phyloP scores from a whole-genome alignment of 2,329 filamentous ascomycete genomes.

The Pseudopithomyces chartarum region DNA sequence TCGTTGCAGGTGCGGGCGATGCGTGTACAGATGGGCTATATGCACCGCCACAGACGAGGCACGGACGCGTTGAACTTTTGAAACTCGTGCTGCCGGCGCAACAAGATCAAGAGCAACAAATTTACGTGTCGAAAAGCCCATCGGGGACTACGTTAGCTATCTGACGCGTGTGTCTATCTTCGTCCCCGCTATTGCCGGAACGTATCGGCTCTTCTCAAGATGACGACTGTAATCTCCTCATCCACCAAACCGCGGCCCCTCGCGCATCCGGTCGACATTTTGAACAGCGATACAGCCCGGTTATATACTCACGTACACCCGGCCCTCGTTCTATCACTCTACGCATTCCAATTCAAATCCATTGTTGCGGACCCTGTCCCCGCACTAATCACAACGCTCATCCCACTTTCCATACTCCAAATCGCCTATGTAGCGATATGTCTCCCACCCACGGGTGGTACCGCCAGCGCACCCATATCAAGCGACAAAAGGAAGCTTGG shows the following conservation, averaged over 20 bases:
- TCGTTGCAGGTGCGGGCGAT: neutral
- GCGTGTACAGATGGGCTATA: neutral
- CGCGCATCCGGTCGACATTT: slow-evolving; percentile 51
- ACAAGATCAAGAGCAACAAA: neutral
- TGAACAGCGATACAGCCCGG: slow-evolving; percentile 54
- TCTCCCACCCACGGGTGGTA: slow-evolving; percentile 58
- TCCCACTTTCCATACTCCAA: slow-evolving; percentile 69
- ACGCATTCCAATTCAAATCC: slow-evolving; percentile 65
- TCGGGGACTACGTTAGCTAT: no score
- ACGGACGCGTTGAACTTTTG: slow-evolving; percentile 12
- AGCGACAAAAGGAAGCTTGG: slow-evolving; percentile 56
- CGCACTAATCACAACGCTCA: slow-evolving; percentile 65
- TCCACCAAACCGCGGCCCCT: slow-evolving; percentile 27
- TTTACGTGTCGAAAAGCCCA: no score
- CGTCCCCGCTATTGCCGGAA: neutral
- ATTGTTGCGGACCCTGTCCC: slow-evolving; percentile 73
- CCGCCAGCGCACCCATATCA: slow-evolving; percentile 19
- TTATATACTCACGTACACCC: slow-evolving; percentile 71
- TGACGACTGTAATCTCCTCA: slow-evolving; percentile 33
- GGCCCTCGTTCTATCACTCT: slow-evolving; percentile 66
- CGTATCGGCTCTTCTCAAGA: slow-evolving; percentile 8
- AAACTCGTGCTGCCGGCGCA: neutral
- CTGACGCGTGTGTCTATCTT: neutral
- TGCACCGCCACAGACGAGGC: slow-evolving; percentile 8
- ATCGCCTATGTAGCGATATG: slow-evolving; percentile 62